Conservation (phyloP, 1,284 basidiomycete genomes). For the Leucocoprinus gongylophorus region DNA sequence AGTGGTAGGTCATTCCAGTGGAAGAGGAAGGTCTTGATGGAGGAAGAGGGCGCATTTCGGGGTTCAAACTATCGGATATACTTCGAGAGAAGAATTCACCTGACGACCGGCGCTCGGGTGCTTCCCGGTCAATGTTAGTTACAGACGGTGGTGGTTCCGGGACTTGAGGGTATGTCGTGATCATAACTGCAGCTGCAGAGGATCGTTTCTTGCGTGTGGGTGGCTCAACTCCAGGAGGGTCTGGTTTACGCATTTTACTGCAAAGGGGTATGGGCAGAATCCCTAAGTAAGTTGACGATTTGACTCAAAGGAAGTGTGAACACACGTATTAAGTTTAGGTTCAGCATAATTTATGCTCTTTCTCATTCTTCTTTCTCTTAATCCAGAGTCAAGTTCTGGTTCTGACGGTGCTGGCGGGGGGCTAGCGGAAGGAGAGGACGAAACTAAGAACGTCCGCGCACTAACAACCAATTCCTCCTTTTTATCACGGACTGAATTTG, state of each 20-base stretch:
- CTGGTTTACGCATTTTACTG: slow-evolving; percentile 90
- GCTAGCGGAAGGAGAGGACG: slow-evolving; percentile 38
- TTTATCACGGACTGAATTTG: slow-evolving; percentile 9
- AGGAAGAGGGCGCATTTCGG: slow-evolving; percentile 30
- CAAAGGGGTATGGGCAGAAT: neutral
- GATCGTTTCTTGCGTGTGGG: slow-evolving; percentile 12
- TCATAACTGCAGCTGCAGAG: slow-evolving; percentile 6
- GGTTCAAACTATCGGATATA: slow-evolving; percentile 23
- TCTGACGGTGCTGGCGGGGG: neutral
- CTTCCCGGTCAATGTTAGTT: slow-evolving; percentile 5
- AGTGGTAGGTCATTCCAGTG: slow-evolving; percentile 17
- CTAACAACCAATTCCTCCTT: slow-evolving; percentile 10
- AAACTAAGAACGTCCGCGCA: slow-evolving; percentile 17
- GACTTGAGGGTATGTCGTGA: slow-evolving; percentile 7
- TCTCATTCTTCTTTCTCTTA: slow-evolving; percentile 63
- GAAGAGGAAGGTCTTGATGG: slow-evolving; percentile 23
- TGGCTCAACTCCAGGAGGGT: slow-evolving; percentile 35
- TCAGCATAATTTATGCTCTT: slow-evolving; percentile 87
- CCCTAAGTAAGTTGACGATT: neutral
- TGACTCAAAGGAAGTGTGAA: slow-evolving; percentile 18
- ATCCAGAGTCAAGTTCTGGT: slow-evolving; percentile 29
- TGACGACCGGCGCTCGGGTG: slow-evolving; percentile 4
- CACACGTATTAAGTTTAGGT: slow-evolving; percentile 84
- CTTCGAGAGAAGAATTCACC: slow-evolving; percentile 21
- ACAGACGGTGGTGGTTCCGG: slow-evolving; percentile 1